phyloP scores from a whole-genome alignment of 1,139 yeast species.

The Casaregolazyma suthepensis region DNA sequence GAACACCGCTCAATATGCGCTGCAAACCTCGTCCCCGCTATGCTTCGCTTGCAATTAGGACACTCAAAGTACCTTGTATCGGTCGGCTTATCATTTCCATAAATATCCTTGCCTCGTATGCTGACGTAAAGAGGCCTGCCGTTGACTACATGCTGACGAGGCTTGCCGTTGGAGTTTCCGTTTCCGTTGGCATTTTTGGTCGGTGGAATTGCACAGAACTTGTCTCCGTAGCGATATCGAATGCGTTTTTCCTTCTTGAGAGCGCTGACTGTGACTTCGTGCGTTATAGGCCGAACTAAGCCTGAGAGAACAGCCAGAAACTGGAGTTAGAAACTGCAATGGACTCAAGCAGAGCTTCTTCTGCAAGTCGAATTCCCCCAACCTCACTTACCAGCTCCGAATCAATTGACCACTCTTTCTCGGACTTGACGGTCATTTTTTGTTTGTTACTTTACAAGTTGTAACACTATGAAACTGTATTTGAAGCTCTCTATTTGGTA shows the following conservation, averaged over 20 bases:
- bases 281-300: constrained; percentile 38
- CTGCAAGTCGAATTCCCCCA: background rate
- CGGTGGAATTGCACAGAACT: constrained; percentile 22
- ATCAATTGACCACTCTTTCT: background rate
- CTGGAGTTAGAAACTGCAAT: no score
- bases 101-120: constrained; percentile 42
- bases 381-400: constrained; percentile 6
- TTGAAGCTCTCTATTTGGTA: background rate
- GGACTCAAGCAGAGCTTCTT: background rate
- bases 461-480: background rate
- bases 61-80: constrained; percentile 63
- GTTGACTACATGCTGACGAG: constrained; percentile 22
- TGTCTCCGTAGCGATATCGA: constrained; percentile 27
- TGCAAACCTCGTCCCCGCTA: constrained; percentile 89
- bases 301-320: constrained; percentile 34
- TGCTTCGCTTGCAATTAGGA: constrained; percentile 72
- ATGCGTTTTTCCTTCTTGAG: constrained; percentile 37
- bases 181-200: constrained; percentile 21
- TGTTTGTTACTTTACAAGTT: background rate
- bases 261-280: constrained; percentile 39
- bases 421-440: constrained; percentile 1
- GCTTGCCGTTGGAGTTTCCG: constrained; percentile 7
- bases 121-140: constrained; percentile 27
- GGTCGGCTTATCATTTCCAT: constrained; percentile 42
- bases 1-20: constrained; percentile 87